These are phyloP conservation scores for Sclerotinia spermophila DNA, from an alignment of 2,329 filamentous ascomycete genomes.

Conservation along the genomic window DNA sequence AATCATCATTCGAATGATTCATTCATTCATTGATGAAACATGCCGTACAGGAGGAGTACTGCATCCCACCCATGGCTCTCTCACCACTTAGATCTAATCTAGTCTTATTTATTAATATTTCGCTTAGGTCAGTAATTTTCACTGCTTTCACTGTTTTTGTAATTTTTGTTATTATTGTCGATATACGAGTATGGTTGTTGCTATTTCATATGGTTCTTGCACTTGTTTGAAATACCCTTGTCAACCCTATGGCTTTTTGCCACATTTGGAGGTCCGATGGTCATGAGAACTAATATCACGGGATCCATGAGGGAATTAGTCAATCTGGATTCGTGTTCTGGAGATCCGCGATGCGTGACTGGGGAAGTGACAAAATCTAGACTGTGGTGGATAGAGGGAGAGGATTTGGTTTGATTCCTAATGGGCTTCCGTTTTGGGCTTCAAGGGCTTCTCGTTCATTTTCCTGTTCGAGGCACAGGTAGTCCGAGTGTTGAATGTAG, in stretches of 20 bases:
- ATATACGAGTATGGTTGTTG: background rate
- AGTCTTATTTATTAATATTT: too few relatives aligned
- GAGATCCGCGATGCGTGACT: background rate
- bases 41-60: background rate
- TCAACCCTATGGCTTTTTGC: background rate
- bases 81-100: background rate
- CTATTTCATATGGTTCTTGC: background rate
- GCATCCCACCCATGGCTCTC: background rate
- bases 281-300: constrained; percentile 13
- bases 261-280: background rate
- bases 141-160: background rate
- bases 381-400: background rate
- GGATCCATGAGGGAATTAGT: constrained; percentile 5
- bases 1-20: too few relatives aligned
- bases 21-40: background rate
- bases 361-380: background rate
- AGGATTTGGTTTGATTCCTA: background rate
- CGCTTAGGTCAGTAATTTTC: background rate
- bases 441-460: background rate
- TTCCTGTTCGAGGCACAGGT: background rate
- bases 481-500: background rate
- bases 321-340: background rate
- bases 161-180: background rate
- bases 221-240: background rate
- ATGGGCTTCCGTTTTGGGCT: background rate